Evolutionary conservation across 2,329 filamentous ascomycete genomes (phyloP).

Genomic region (Aureobasidium pullulans): DNA sequence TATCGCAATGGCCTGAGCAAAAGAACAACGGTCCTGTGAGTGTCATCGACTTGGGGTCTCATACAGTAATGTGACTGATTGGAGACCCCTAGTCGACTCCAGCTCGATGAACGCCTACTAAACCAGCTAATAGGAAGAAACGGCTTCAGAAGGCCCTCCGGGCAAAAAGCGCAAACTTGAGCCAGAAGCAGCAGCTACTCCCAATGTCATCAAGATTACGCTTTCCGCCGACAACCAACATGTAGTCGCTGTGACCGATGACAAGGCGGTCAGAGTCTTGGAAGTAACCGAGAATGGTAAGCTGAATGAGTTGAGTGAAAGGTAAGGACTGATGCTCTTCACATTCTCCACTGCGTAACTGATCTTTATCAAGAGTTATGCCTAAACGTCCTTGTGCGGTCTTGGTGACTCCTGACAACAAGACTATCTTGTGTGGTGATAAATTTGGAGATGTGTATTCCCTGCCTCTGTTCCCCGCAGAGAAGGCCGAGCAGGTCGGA

Average conservation of each 20-base stretch:
- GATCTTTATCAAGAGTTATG: constrained; percentile 54
- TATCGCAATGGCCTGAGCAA: constrained; percentile 53
- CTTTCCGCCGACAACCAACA: constrained; percentile 58
- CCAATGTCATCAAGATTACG: constrained; percentile 60
- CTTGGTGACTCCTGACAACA: constrained; percentile 58
- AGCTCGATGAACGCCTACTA: not conserved
- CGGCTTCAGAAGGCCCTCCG: constrained; percentile 24
- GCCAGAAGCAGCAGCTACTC: constrained; percentile 21
- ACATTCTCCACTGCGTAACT: not conserved
- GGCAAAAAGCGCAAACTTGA: constrained; percentile 37
- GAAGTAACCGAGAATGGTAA: constrained; percentile 54
- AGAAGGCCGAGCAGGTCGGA: constrained; percentile 23
- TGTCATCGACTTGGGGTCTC: not conserved
- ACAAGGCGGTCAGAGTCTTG: constrained; percentile 85
- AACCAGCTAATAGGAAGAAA: not conserved
- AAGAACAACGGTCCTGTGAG: constrained; percentile 17
- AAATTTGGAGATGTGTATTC: constrained; percentile 97
- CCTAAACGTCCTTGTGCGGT: constrained; percentile 82
- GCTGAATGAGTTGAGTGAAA: constrained; percentile 61
- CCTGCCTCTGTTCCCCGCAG: constrained; percentile 57
- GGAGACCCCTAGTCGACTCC: not conserved
- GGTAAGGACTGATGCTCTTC: constrained; percentile 41
- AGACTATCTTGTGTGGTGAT: constrained; percentile 74
- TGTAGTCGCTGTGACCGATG: constrained; percentile 74
- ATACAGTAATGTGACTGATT: not conserved